Conservation (phyloP, 805 yeast genomes). For the Kuraishia cidri region DNA sequence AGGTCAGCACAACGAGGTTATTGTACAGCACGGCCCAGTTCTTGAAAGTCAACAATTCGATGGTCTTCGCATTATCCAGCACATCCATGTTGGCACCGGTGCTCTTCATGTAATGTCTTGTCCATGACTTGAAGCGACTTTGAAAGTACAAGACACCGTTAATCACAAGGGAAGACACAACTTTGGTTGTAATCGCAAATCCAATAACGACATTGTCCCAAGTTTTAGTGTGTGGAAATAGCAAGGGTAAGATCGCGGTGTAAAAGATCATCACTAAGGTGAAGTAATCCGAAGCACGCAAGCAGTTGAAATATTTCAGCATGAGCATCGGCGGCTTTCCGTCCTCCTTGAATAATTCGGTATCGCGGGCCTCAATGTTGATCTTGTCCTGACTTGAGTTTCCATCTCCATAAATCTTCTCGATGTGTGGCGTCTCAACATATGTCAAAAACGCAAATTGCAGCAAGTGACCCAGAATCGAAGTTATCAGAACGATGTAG, state of each 20-base stretch:
- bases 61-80: constrained; percentile 3
- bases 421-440: constrained; percentile 84
- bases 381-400: constrained; percentile 3
- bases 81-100: constrained; percentile 46
- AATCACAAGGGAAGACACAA: constrained; percentile 40
- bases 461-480: constrained; percentile 65
- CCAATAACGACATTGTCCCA: constrained; percentile 21
- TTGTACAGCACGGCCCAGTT: constrained; percentile 64
- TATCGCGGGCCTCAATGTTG: constrained; percentile 23
- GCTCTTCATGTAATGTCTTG: constrained; percentile 53
- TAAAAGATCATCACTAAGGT: constrained; percentile 34
- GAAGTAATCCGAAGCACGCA: constrained; percentile 56
- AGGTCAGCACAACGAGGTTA: constrained; percentile 6
- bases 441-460: constrained; percentile 68
- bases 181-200: constrained; percentile 30
- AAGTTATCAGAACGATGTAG: constrained; percentile 58
- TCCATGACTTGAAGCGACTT: constrained; percentile 52
- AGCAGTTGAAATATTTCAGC: constrained; percentile 50
- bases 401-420: constrained; percentile 58
- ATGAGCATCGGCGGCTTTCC: constrained; percentile 38
- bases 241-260: constrained; percentile 30
- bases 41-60: constrained; percentile 36
- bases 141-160: constrained; percentile 47
- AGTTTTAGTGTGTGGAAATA: constrained; percentile 16
- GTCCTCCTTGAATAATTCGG: constrained; percentile 7